A percentile compares a stretch with the other conserved stretches of the same genome.
Evolutionary conservation across 257 asterid species (phyloP).

Genomic region (Forsythia viridissima): DNA sequence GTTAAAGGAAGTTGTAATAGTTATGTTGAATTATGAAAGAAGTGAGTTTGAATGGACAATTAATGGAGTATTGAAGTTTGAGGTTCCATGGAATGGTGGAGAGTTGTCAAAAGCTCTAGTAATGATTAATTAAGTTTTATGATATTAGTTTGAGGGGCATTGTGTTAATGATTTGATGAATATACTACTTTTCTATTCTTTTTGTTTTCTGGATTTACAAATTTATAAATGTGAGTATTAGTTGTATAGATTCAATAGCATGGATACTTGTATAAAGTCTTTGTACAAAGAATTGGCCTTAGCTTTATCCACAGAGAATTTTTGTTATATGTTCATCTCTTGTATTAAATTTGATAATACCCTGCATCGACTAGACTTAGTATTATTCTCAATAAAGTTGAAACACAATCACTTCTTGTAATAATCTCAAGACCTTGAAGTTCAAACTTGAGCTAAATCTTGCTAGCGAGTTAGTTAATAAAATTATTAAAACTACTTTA

Average conservation of each 20-base stretch:
- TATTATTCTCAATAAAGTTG: too few relatives aligned
- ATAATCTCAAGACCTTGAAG: too few relatives aligned
- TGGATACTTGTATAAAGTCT: background rate
- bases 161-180: background rate
- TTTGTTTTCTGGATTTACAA: background rate
- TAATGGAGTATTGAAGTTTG: constrained; percentile 37
- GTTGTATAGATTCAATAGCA: background rate
- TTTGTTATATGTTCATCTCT: too few relatives aligned
- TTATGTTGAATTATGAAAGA: background rate
- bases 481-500: too few relatives aligned
- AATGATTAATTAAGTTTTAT: constrained; percentile 22
- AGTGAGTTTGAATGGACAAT: constrained; percentile 34
- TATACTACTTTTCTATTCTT: background rate
- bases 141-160: background rate
- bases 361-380: too few relatives aligned
- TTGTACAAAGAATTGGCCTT: background rate
- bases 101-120: constrained; percentile 24
- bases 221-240: background rate
- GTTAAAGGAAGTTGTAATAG: too few relatives aligned
- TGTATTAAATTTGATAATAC: too few relatives aligned
- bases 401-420: too few relatives aligned
- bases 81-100: constrained; percentile 42
- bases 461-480: too few relatives aligned
- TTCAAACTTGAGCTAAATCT: too few relatives aligned
- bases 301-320: too few relatives aligned